Evolutionary conservation across 192 early-diverging fungal genomes (phyloP).

Genomic region (Neocallimastix lanati): DNA sequence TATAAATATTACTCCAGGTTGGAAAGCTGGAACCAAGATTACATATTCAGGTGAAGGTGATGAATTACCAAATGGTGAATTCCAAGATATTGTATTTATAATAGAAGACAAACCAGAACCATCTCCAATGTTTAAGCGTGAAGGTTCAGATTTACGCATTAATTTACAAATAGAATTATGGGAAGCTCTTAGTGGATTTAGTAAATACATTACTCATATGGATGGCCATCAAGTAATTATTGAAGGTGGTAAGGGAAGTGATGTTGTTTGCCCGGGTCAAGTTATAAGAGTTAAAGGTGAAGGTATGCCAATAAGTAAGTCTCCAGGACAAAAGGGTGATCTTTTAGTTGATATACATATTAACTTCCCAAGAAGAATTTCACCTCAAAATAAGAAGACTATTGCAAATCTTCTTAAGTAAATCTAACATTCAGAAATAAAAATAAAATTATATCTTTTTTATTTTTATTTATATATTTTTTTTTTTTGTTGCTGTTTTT

Average conservation of each 20-base stretch:
- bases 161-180: conserved; percentile 34
- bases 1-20: conserved; percentile 76
- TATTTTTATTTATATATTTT: no score
- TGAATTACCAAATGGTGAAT: conserved; percentile 50
- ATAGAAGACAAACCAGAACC: conserved; percentile 79
- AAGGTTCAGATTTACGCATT: conserved; percentile 62
- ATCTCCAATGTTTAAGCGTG: conserved; percentile 53
- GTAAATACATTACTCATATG: conserved; percentile 48
- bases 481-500: no score
- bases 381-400: not conserved
- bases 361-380: conserved; percentile 40
- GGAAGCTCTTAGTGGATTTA: conserved; percentile 69
- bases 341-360: conserved; percentile 64
- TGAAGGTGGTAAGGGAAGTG: conserved; percentile 16
- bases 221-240: conserved; percentile 48
- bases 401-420: not conserved
- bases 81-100: conserved; percentile 87
- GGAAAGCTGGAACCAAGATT: conserved; percentile 97
- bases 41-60: conserved; percentile 79
- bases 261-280: conserved; percentile 51
- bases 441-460: no score
- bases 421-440: no score
- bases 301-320: conserved; percentile 89
- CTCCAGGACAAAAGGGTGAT: conserved; percentile 66
- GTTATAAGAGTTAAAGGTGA: conserved; percentile 54